A percentile compares a stretch with the other conserved stretches of the same genome.
Evolutionary conservation across 139 green algal genomes (phyloP).

Genomic region (Tetraselmis chui): DNA sequence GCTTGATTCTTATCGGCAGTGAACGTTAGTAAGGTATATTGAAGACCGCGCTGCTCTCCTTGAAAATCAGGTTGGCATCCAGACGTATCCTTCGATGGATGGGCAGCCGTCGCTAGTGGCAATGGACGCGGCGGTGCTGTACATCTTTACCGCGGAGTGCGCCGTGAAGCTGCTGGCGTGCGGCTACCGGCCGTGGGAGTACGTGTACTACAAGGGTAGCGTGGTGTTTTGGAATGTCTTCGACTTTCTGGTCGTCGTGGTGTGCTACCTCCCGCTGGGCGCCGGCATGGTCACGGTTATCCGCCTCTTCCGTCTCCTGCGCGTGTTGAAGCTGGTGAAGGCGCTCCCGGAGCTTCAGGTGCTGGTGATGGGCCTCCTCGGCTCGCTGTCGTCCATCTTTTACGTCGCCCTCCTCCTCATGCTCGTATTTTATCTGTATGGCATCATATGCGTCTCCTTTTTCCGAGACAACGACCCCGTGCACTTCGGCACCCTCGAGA

Average conservation of each 20-base stretch:
- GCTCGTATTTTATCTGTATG: not conserved
- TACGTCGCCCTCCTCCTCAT: not conserved
- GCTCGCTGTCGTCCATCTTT: not conserved
- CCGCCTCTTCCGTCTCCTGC: not conserved
- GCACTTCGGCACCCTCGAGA: constrained; percentile 14
- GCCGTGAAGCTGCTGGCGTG: not conserved
- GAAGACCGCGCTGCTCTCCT: not conserved
- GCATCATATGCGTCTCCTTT: not conserved
- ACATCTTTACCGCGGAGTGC: not conserved
- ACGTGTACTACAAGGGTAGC: not conserved
- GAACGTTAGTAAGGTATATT: no score
- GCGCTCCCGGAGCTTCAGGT: not conserved
- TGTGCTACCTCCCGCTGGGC: not conserved
- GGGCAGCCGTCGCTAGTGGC: not conserved
- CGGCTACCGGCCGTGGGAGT: not conserved
- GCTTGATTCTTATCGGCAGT: no score
- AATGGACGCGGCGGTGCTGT: not conserved
- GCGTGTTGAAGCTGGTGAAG: not conserved
- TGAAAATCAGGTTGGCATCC: not conserved
- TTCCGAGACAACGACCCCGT: not conserved
- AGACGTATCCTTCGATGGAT: not conserved
- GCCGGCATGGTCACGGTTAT: not conserved
- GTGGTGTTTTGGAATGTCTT: not conserved
- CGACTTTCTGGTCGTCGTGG: not conserved
- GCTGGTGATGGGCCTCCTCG: not conserved